Base-by-base conservation (phyloP, 495 filamentous ascomycete species). In the Tetracladium marchalianum region DNA sequence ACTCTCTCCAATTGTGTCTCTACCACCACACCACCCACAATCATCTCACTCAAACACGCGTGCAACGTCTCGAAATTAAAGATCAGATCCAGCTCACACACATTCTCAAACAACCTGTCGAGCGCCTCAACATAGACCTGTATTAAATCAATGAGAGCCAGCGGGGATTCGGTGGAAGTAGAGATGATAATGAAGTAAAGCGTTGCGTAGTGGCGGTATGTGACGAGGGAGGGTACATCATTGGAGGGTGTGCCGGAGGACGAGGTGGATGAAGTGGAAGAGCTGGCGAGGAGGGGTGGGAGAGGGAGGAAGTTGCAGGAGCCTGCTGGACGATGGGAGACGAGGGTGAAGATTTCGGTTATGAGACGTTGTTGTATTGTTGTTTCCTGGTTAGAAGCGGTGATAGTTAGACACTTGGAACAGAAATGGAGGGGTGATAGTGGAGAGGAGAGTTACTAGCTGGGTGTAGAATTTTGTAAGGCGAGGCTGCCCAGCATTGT, bases 391-490 rank as follows among this genome's bases (percentile, higher is more conserved):
- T 3, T 27, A 7, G 22, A 0, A 7, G 11, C 34, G 35, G 19
- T 45, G 37, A 43, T 36, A 12, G n/a, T 44, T 53, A 55, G 54
- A 31, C 44, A 36, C 48, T 47, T 41, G 59, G 10, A 36, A 39
- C 39, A 3, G n/a, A 39, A 37, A 37, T 41, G 24, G 38, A n/a
- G 47, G 31, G 44, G 22, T 27, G 22, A 7, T 27, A 7, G 5
- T 45, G 24, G n/a, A 10, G 38, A 19, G 8, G 49, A 33, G 37
- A 38, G 62, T 39, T 65, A 96, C 92, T 41, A 99, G 83, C 60
- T 97, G 90, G 11, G 92, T 95, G 65, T 99, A 99, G 73, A 99
- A 99, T 59, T 96, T 97, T 49, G 90, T 97, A 48, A 99, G 77
- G 31, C 92, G 84, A 12, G 92, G 90, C 60, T 97, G 89, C 50